phyloP scores from a whole-genome alignment of 305 asterid species.

The Rubia peregrina region DNA sequence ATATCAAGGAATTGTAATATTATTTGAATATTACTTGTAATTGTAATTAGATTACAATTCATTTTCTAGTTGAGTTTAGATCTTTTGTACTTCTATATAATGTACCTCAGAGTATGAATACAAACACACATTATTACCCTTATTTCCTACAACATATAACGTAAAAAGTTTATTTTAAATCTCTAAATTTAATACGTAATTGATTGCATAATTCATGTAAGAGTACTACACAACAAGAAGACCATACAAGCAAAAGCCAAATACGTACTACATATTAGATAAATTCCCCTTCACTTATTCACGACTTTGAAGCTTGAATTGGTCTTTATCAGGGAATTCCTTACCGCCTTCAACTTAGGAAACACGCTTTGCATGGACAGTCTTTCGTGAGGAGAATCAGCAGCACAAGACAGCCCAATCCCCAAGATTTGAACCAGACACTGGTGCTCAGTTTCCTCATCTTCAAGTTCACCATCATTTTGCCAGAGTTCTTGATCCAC shows the following conservation, averaged over 20 bases:
- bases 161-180: no score
- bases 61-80: no score
- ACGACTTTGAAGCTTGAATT: background rate
- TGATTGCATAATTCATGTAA: no score
- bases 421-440: conserved; percentile 23
- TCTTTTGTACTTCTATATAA: no score
- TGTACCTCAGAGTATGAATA: no score
- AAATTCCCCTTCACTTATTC: background rate
- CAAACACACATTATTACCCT: no score
- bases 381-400: conserved; percentile 33
- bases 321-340: conserved; percentile 16
- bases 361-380: conserved; percentile 33
- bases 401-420: conserved; percentile 35
- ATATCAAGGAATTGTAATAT: no score
- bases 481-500: conserved; percentile 25
- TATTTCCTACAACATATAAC: no score
- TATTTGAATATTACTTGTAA: no score
- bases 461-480: conserved; percentile 10
- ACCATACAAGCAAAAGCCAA: background rate
- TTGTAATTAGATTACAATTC: no score
- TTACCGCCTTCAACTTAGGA: conserved; percentile 24
- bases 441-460: conserved; percentile 12
- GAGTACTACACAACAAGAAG: background rate
- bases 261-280: background rate
- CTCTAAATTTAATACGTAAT: no score